Conservation (phyloP, 192 early-diverging fungal species). For the Lobosporangium transversale region DNA sequence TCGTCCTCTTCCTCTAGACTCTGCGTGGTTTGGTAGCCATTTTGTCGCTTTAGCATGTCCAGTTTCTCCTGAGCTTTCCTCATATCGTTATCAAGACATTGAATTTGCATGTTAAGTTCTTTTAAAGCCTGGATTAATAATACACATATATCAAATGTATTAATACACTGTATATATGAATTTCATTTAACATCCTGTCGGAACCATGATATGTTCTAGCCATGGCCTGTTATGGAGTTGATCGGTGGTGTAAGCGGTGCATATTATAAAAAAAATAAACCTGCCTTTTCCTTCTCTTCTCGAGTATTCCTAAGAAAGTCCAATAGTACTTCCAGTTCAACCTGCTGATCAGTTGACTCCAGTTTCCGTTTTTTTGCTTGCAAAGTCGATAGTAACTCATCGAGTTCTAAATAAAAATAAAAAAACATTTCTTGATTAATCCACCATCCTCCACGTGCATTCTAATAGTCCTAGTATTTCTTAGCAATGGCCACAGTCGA, state of each 20-base stretch:
- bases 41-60: conserved; percentile 29
- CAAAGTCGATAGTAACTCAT: conserved; percentile 65
- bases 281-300: conserved; percentile 63
- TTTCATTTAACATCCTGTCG: too few relatives aligned
- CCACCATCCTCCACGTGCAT: too few relatives aligned
- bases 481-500: too few relatives aligned
- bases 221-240: too few relatives aligned
- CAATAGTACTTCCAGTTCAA: conserved; percentile 66
- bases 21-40: conserved; percentile 16
- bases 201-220: too few relatives aligned
- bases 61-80: conserved; percentile 49
- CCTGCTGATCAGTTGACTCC: conserved; percentile 62
- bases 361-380: conserved; percentile 70
- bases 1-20: conserved; percentile 46
- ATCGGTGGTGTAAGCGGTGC: too few relatives aligned
- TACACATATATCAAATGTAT: too few relatives aligned
- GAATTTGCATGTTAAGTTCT: conserved; percentile 52
- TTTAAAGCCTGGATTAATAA: conserved; percentile 44
- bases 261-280: neutral
- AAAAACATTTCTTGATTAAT: too few relatives aligned
- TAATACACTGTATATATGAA: too few relatives aligned
- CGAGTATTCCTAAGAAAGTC: conserved; percentile 75
- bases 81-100: conserved; percentile 60
- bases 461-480: too few relatives aligned
- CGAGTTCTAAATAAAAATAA: conserved; percentile 62